Conservation (phyloP, 2,329 filamentous ascomycete species). For the Fusarium coicis region DNA sequence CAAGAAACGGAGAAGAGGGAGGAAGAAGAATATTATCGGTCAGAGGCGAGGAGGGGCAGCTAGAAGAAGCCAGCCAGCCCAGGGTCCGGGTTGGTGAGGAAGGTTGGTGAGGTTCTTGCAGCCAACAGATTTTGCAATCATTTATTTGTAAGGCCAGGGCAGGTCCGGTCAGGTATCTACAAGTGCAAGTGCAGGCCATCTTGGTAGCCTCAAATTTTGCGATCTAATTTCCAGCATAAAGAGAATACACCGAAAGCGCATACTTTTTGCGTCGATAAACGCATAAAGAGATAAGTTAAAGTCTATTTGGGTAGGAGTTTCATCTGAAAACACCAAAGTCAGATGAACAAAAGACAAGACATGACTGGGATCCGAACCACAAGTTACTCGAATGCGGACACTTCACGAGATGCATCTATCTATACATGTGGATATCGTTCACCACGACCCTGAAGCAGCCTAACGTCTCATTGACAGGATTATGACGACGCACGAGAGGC, state of each 20-base stretch:
- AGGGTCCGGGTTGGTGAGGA: constrained; percentile 31
- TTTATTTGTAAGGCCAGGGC: constrained; percentile 3
- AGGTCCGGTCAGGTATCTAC: not conserved
- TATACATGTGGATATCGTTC: not conserved
- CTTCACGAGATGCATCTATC: not conserved
- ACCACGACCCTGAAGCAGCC: not conserved
- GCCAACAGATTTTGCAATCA: constrained; percentile 27
- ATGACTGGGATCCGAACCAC: not conserved
- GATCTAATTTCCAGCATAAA: not conserved
- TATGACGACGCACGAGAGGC: constrained; percentile 13
- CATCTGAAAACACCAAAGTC: not conserved
- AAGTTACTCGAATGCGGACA: not conserved
- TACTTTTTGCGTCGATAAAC: not conserved
- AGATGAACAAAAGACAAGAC: not conserved
- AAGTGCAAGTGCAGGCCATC: constrained; percentile 5
- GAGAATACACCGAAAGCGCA: no score
- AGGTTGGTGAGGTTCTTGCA: constrained; percentile 19
- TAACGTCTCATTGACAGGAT: constrained; percentile 12
- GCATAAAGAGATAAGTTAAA: not conserved
- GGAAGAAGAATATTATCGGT: constrained; percentile 7
- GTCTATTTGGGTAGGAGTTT: not conserved
- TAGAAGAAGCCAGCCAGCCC: constrained; percentile 5
- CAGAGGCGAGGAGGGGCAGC: constrained; percentile 19
- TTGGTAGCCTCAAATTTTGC: not conserved
- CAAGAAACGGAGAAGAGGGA: constrained; percentile 5